A percentile compares a stretch with the other conserved stretches of the same genome.
phyloP scores from a whole-genome alignment of 73 alveolate genomes.

The Blepharisma stoltei region DNA sequence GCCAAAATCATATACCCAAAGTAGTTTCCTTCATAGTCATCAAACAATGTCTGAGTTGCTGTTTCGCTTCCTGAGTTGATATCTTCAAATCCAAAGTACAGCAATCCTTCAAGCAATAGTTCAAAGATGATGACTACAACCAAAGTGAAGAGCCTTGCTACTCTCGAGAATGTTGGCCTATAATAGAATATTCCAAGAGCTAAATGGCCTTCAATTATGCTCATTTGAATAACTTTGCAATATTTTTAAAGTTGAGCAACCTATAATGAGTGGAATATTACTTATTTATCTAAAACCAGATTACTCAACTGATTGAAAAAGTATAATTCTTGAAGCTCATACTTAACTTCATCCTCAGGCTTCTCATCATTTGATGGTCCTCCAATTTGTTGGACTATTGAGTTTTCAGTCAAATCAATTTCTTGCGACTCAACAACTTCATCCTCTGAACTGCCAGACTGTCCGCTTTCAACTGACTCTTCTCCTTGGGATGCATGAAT shows the following conservation, averaged over 20 bases:
- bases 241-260: no score
- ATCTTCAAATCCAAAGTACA: neutral
- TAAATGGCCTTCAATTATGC: conserved; percentile 15
- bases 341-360: neutral
- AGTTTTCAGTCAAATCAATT: neutral
- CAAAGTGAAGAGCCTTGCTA: neutral
- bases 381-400: neutral
- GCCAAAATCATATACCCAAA: conserved; percentile 10
- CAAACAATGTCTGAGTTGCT: neutral
- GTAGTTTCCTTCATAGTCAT: neutral
- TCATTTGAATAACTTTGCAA: no score
- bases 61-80: neutral
- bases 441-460: neutral
- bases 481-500: neutral
- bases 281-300: no score
- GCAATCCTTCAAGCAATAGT: neutral
- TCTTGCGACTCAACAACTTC: neutral
- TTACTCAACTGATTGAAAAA: no score
- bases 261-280: no score
- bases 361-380: neutral
- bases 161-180: neutral
- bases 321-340: neutral
- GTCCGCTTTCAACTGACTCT: neutral
- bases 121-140: neutral
- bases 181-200: neutral